Evolutionary conservation across 768 basidiomycete species (phyloP).

Genomic region (Xerocomellus chrysenteron): DNA sequence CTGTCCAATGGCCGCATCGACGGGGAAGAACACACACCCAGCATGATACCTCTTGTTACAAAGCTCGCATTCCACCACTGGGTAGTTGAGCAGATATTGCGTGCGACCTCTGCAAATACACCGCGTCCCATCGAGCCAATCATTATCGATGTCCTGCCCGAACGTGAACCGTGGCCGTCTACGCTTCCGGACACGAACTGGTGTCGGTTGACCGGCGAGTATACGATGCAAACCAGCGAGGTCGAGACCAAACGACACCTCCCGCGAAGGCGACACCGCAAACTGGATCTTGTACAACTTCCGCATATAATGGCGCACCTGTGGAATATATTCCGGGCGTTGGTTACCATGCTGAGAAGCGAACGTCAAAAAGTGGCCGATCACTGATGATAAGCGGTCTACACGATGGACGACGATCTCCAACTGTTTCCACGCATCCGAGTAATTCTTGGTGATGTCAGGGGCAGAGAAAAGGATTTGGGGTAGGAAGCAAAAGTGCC

Average conservation of each 20-base stretch:
- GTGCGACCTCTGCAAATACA: slow-evolving; percentile 80
- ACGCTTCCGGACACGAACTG: slow-evolving; percentile 55
- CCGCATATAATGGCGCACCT: slow-evolving; percentile 88
- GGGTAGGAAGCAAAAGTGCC: slow-evolving; percentile 81
- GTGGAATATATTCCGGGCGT: slow-evolving; percentile 72
- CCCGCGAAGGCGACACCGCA: slow-evolving; percentile 78
- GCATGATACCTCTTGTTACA: slow-evolving; percentile 71
- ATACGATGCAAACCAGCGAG: slow-evolving; percentile 81
- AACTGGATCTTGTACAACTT: slow-evolving; percentile 89
- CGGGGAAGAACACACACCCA: slow-evolving; percentile 72
- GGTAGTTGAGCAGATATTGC: slow-evolving; percentile 56
- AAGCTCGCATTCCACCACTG: slow-evolving; percentile 62
- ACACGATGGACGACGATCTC: slow-evolving; percentile 78
- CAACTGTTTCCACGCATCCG: slow-evolving; percentile 75
- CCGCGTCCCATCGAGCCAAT: slow-evolving; percentile 73
- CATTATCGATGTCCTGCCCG: slow-evolving; percentile 71
- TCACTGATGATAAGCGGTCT: slow-evolving; percentile 69
- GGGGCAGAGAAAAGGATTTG: slow-evolving; percentile 71
- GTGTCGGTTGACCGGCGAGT: slow-evolving; percentile 62
- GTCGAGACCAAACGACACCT: slow-evolving; percentile 80
- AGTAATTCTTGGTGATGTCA: slow-evolving; percentile 75
- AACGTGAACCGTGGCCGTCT: slow-evolving; percentile 63
- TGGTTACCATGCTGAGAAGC: slow-evolving; percentile 70
- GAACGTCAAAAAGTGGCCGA: slow-evolving; percentile 78
- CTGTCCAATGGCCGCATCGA: slow-evolving; percentile 38